Conservation (phyloP, 306 rosid genomes). For the Dryas alaskensis region DNA sequence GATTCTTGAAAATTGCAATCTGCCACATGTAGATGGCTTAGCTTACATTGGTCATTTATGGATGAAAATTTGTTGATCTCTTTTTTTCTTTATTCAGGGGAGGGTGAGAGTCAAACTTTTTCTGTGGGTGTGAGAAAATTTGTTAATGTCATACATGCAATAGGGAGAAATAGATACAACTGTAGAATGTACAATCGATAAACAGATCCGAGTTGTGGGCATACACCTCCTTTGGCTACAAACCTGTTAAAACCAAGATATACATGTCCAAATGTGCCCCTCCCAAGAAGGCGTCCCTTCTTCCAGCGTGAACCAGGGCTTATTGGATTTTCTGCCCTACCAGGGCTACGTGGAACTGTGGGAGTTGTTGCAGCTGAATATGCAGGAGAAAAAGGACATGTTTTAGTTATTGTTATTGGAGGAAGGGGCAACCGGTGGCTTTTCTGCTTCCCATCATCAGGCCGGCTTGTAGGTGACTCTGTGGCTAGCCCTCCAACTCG, state of each 20-base stretch:
- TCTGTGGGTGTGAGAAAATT: not conserved
- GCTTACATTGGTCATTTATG: slow-evolving; percentile 5
- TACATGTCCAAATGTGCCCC: slow-evolving; percentile 95
- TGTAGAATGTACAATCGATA: slow-evolving; percentile 6
- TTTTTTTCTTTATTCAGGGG: not conserved
- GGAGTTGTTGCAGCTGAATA: slow-evolving; percentile 93
- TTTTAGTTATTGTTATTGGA: slow-evolving; percentile 56
- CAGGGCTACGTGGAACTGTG: slow-evolving; percentile 90
- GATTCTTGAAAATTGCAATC: not conserved
- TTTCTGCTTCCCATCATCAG: slow-evolving; percentile 74
- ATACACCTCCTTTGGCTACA: not conserved
- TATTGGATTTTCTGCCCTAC: slow-evolving; percentile 73
- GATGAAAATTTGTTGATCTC: not conserved
- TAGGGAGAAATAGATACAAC: slow-evolving; percentile 6
- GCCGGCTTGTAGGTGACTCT: slow-evolving; percentile 65
- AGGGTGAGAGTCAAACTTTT: not conserved
- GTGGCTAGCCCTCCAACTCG: slow-evolving; percentile 61
- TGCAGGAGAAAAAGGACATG: slow-evolving; percentile 75
- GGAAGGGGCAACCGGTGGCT: slow-evolving; percentile 96
- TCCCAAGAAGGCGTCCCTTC: slow-evolving; percentile 87
- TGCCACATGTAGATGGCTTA: not conserved
- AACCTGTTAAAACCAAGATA: slow-evolving; percentile 92
- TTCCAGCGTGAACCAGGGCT: slow-evolving; percentile 90
- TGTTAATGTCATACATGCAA: slow-evolving; percentile 8
- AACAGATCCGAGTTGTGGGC: not conserved